phyloP scores from a whole-genome alignment of 805 yeast genomes.

The Sugiyamaella marilandica region DNA sequence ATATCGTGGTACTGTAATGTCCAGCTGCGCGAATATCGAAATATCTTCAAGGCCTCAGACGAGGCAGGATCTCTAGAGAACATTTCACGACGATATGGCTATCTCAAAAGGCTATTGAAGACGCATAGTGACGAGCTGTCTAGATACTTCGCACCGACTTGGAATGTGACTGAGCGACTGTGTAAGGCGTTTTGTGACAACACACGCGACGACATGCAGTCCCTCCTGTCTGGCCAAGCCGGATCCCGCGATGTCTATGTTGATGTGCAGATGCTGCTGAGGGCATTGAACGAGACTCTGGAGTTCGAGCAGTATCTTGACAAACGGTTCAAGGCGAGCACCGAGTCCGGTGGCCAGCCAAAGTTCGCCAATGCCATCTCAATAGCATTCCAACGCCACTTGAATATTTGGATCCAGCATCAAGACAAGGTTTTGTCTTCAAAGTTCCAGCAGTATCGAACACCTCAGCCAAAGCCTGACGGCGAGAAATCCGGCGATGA shows the following conservation, averaged over 20 bases:
- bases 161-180: slow-evolving; percentile 66
- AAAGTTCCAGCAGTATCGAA: slow-evolving; percentile 59
- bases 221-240: slow-evolving; percentile 41
- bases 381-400: slow-evolving; percentile 76
- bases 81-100: slow-evolving; percentile 72
- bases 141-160: slow-evolving; percentile 57
- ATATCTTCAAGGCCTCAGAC: slow-evolving; percentile 71
- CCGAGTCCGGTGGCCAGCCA: background rate
- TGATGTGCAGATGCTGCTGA: slow-evolving; percentile 62
- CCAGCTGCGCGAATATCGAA: slow-evolving; percentile 65
- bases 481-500: slow-evolving; percentile 37
- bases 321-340: slow-evolving; percentile 42
- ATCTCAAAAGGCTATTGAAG: slow-evolving; percentile 65
- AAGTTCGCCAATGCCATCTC: slow-evolving; percentile 46
- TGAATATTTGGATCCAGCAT: slow-evolving; percentile 78
- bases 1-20: slow-evolving; percentile 67
- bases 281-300: slow-evolving; percentile 66
- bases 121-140: slow-evolving; percentile 50
- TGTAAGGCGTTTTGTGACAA: slow-evolving; percentile 58
- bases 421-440: slow-evolving; percentile 63
- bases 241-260: slow-evolving; percentile 29
- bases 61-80: slow-evolving; percentile 96
- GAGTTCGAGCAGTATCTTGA: slow-evolving; percentile 78
- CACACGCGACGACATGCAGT: slow-evolving; percentile 63
- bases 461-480: slow-evolving; percentile 37